A percentile compares a stretch with the other conserved stretches of the same genome.
These are phyloP conservation scores for Boletus mariae DNA, from an alignment of 1,284 basidiomycete species.

Conservation along the genomic window DNA sequence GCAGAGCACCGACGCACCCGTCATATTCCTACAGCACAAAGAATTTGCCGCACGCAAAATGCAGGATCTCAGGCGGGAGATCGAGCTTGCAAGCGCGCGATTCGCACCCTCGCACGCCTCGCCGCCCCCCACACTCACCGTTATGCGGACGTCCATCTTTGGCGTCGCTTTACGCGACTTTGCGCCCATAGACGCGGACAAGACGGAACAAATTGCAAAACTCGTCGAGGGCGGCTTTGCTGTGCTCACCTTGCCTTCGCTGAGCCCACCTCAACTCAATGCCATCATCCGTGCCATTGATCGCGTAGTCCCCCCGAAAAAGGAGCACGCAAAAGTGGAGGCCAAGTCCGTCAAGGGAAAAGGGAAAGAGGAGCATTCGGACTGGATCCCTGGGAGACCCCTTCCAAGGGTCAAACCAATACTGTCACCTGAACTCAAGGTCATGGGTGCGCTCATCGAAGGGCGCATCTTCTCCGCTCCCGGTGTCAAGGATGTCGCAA, in stretches of 20 bases:
- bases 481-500: constrained; percentile 58
- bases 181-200: constrained; percentile 45
- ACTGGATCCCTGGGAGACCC: constrained; percentile 59
- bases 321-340: constrained; percentile 42
- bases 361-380: constrained; percentile 57
- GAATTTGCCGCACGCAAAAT: constrained; percentile 65
- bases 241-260: constrained; percentile 59
- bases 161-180: constrained; percentile 66
- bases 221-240: constrained; percentile 59
- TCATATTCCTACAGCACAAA: constrained; percentile 68
- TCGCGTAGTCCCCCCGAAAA: constrained; percentile 56
- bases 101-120: constrained; percentile 41
- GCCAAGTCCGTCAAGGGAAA: constrained; percentile 40
- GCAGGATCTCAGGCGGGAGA: constrained; percentile 61
- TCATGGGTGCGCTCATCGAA: constrained; percentile 76
- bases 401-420: constrained; percentile 52
- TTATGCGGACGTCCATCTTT: constrained; percentile 69
- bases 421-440: constrained; percentile 57
- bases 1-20: constrained; percentile 48
- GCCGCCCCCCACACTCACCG: constrained; percentile 53
- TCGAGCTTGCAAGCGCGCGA: constrained; percentile 51
- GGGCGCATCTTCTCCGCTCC: constrained; percentile 60
- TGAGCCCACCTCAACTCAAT: constrained; percentile 68
- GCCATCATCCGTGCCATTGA: constrained; percentile 67
- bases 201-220: constrained; percentile 49